Evolutionary conservation across 2,329 filamentous ascomycete genomes (phyloP).

Genomic region (Coleophoma crateriformis): DNA sequence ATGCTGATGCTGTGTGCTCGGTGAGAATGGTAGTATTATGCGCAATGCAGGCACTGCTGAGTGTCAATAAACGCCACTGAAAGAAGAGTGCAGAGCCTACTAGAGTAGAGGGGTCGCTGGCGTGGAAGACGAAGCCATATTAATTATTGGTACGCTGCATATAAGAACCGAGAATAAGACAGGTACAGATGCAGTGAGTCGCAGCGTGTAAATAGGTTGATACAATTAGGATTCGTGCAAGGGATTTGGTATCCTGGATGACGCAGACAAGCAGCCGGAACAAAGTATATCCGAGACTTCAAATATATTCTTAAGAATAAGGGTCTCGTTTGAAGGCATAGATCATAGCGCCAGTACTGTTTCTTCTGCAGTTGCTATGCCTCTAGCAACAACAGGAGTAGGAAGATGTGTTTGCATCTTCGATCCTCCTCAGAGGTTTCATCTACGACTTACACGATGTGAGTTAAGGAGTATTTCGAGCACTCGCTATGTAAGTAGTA

Average conservation of each 20-base stretch:
- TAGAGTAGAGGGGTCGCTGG: slow-evolving; percentile 66
- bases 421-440: slow-evolving; percentile 20
- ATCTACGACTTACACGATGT: slow-evolving; percentile 12
- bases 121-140: slow-evolving; percentile 68
- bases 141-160: too few species aligned
- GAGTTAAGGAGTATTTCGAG: background rate
- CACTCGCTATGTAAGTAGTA: background rate
- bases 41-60: slow-evolving; percentile 78
- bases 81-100: slow-evolving; percentile 37
- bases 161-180: too few species aligned
- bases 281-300: too few species aligned
- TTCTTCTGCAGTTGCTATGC: slow-evolving; percentile 27
- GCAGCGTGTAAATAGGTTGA: too few species aligned
- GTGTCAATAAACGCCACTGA: background rate
- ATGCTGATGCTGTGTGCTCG: slow-evolving; percentile 85
- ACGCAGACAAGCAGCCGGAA: too few species aligned
- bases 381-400: slow-evolving; percentile 28
- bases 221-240: too few species aligned
- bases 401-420: slow-evolving; percentile 35
- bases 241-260: too few species aligned
- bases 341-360: too few species aligned
- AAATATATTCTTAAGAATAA: too few species aligned
- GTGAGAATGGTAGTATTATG: slow-evolving; percentile 88
- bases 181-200: too few species aligned
- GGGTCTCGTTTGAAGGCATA: too few species aligned